Evolutionary conservation across 2,329 filamentous ascomycete species (phyloP).

Genomic region (Emmonsiellopsis sp.): DNA sequence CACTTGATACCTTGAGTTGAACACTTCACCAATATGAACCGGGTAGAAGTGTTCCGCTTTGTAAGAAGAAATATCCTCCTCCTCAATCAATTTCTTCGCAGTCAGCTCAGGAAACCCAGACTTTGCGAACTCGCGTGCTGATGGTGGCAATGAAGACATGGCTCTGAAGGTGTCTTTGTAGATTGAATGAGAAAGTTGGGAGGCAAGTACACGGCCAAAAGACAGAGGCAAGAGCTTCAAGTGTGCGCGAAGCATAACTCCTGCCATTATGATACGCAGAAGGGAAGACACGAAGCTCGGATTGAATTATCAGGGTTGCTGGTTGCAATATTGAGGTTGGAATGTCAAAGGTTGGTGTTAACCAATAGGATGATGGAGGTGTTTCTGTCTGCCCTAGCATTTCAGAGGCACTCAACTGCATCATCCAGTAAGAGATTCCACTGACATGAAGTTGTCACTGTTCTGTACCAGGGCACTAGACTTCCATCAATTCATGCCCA

Average conservation of each 20-base stretch:
- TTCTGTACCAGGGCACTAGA: no score
- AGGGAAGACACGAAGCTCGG: neutral
- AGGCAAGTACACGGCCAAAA: neutral
- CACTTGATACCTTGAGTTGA: conserved; percentile 12
- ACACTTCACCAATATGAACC: conserved; percentile 10
- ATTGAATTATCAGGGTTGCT: no score
- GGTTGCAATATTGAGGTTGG: no score
- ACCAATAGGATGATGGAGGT: no score
- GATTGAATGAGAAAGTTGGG: neutral
- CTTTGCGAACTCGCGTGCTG: neutral
- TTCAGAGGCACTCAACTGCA: no score
- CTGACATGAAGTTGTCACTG: no score
- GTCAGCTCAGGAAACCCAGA: neutral
- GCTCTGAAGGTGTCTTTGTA: neutral
- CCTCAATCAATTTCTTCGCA: conserved; percentile 4
- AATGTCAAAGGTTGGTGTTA: no score
- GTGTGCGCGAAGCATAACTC: neutral
- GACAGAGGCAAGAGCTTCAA: no score
- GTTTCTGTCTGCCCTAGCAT: no score
- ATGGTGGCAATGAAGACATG: neutral
- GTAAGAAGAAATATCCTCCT: conserved; percentile 6
- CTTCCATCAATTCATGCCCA: no score
- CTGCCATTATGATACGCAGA: neutral
- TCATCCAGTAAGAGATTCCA: no score
- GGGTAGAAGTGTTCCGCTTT: conserved; percentile 12